Base-by-base conservation (phyloP, 192 early-diverging fungal genomes). In the Linnemannia elongata region DNA sequence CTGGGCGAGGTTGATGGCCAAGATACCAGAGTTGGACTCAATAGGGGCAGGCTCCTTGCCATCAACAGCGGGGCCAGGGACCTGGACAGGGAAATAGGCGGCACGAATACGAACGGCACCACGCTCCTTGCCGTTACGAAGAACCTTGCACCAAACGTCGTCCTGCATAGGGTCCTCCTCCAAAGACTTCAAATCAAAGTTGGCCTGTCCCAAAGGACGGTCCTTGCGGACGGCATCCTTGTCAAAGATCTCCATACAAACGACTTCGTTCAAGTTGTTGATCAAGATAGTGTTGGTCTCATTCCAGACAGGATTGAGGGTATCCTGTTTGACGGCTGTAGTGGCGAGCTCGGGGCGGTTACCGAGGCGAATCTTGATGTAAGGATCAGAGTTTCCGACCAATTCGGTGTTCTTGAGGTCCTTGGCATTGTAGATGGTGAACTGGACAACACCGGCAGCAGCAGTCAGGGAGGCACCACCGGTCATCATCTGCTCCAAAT, bases 361-460 rank as follows among this genome's bases (percentile, higher is more conserved):
- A 71, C 93, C 95, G 75, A 97, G 88, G 15, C 90, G 92, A 71
- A 99, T 88, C 18, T 86, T 88, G 69, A 95, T 90, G 81, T 97
- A 98, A 36, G 99, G 99, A 87, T 99, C 99, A 30, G 95, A 93
- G 77, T 93, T 95, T 80, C 97, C 97, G 74, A 97, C 93, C 24
- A 96, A 89, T 85, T 99, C 99, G 36, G 91, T 88, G 88, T 98
- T 98, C 87, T 94, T 95, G 74, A 99, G 88, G 12, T 92, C 92
- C 68, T 93, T 94, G 33, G 96, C 99, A 49, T 94, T 93, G 77
- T 95, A 93, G 52, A 99, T 88, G 42, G 91, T 94, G 63, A 98
- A 87, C 63, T 94, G 92, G 9, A 99, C 90, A 15, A 99, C 95
- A 80, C 99, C 99, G 78, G 95, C 93, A 39, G 97, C 95, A 41